phyloP scores from a whole-genome alignment of 2,329 filamentous ascomycete genomes.

The Graphilbum fragrans region DNA sequence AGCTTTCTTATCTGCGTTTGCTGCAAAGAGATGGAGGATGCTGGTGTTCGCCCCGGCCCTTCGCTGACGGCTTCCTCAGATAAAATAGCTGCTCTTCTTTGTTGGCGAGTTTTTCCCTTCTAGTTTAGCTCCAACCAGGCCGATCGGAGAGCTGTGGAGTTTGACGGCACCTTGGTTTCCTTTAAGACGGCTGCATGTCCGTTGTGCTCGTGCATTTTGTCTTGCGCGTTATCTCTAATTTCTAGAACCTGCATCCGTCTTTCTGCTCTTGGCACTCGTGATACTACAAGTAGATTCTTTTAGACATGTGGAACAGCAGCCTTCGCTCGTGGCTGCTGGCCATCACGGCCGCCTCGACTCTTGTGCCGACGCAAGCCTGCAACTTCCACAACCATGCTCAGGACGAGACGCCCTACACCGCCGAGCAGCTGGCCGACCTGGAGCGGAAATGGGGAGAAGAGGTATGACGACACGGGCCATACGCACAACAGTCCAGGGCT shows the following conservation, averaged over 20 bases:
- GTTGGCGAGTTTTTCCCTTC: not conserved
- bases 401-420: conserved; percentile 30
- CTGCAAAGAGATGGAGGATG: too few species aligned
- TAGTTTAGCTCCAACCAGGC: not conserved
- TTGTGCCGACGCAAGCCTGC: conserved; percentile 4
- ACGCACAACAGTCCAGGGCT: too few species aligned
- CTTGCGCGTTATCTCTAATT: too few species aligned
- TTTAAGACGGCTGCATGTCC: too few species aligned
- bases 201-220: too few species aligned
- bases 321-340: conserved; percentile 6
- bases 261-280: too few species aligned
- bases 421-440: conserved; percentile 38
- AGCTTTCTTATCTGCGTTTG: too few species aligned
- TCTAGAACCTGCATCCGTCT: too few species aligned
- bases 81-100: not conserved
- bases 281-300: too few species aligned
- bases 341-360: conserved; percentile 5
- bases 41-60: too few species aligned
- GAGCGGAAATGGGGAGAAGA: conserved; percentile 41
- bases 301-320: conserved; percentile 1
- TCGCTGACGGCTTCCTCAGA: too few species aligned
- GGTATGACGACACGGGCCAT: not conserved
- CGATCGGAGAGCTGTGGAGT: not conserved
- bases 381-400: conserved; percentile 17
- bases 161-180: not conserved